Evolutionary conservation across 805 yeast genomes (phyloP), one percentile per base, ranked within the genome.

Genomic region (Candida khao-thaluensis): DNA sequence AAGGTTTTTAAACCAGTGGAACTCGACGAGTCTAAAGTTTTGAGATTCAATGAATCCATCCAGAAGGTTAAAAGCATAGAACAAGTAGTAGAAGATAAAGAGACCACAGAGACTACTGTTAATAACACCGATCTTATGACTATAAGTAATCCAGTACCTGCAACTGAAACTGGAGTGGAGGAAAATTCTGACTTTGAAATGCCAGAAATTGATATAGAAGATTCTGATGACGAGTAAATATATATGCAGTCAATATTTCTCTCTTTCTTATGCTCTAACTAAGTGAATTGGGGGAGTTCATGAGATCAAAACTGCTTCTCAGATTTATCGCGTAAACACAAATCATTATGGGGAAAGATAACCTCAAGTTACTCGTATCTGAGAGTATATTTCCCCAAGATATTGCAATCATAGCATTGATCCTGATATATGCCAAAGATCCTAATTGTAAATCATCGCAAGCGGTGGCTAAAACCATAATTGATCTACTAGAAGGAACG

Each of bases 311-410:
- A n/a, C n/a, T n/a, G n/a, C n/a, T n/a, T n/a, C n/a, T n/a, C n/a
- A n/a, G n/a, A n/a, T n/a, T n/a, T n/a, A n/a, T n/a, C n/a, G n/a
- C n/a, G n/a, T 10, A 16, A 9, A 32, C 28, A 35, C 33, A 28
- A 35, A 35, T 18, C n/a, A 23, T 3, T 5, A 33, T 33, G 20
- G 29, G 14, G 25, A 18, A 30, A 10, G 26, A 25, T 5, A 34
- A 44, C 34, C 40, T 49, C 16, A 50, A 53, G 38, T 47, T 63
- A 18, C 46, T 63, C 9, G 50, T 64, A 22, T 52, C 69, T 3
- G 72, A 67, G 39, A 71, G 62, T 38, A 43, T 81, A 18, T 73
- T 82, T 5, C 79, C 85, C 1, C 71, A 76, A 40, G 78, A 76
- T 46, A 57, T 81, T 0, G 75, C 80, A 1, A 48, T 79, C 1